Percentiles rank a stretch among this genome's conserved stretches.
These are phyloP conservation scores for Saccharomyces hybrid DNA, from an alignment of 1,139 yeast genomes.

Conservation along the genomic window DNA sequence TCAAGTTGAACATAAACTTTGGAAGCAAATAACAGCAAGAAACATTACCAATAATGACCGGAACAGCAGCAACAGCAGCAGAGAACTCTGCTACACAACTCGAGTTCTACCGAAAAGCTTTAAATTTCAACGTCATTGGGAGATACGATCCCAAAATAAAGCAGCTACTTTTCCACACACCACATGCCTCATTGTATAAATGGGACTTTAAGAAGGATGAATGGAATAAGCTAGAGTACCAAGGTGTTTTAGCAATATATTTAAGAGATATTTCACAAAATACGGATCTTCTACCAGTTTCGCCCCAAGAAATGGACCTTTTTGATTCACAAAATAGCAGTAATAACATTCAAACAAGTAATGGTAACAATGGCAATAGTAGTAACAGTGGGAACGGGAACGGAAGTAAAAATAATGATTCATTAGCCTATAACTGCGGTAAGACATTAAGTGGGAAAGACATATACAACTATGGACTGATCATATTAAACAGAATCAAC, in stretches of 20 bases:
- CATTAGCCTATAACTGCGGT: slow-evolving; percentile 16
- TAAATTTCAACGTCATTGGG: slow-evolving; percentile 74
- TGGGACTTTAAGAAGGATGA: slow-evolving; percentile 58
- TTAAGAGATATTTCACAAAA: slow-evolving; percentile 43
- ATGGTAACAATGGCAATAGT: slow-evolving; percentile 3
- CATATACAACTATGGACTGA: slow-evolving; percentile 67
- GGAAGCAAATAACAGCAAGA: background rate
- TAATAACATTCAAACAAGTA: slow-evolving; percentile 22
- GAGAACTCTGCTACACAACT: slow-evolving; percentile 5
- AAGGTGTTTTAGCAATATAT: slow-evolving; percentile 77
- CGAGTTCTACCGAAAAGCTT: slow-evolving; percentile 49
- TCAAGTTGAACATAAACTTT: background rate
- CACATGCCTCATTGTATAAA: slow-evolving; percentile 63
- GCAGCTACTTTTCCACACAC: slow-evolving; percentile 63
- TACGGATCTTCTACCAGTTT: slow-evolving; percentile 15
- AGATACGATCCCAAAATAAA: slow-evolving; percentile 78
- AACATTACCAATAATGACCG: background rate
- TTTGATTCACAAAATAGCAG: slow-evolving; percentile 17
- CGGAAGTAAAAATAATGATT: slow-evolving; percentile 21
- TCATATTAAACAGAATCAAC: slow-evolving; percentile 65
- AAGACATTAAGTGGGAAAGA: slow-evolving; percentile 32
- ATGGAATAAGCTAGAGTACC: slow-evolving; percentile 71
- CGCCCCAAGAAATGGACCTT: slow-evolving; percentile 5
- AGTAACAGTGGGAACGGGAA: slow-evolving; percentile 1
- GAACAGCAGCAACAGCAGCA: background rate